Evolutionary conservation across 768 basidiomycete species (phyloP).

Genomic region (Gymnopilus junonius): DNA sequence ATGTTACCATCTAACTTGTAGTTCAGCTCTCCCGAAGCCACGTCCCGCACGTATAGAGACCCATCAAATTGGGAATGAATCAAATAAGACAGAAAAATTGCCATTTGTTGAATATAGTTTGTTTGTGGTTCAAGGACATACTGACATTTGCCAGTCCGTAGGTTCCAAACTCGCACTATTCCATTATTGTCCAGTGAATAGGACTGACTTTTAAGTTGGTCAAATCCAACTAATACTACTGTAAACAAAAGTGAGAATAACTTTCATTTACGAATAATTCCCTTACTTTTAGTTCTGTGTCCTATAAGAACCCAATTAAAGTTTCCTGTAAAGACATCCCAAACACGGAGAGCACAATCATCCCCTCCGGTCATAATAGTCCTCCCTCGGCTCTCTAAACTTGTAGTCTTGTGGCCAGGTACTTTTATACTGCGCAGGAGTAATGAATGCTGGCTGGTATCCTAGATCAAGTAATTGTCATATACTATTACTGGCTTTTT

Average conservation of each 20-base stretch:
- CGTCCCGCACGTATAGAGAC: neutral
- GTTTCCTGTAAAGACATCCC: neutral
- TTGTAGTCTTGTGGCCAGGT: neutral
- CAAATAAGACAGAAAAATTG: neutral
- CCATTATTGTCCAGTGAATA: neutral
- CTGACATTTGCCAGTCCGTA: neutral
- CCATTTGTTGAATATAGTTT: neutral
- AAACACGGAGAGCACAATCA: neutral
- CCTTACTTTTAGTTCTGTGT: neutral
- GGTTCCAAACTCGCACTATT: neutral
- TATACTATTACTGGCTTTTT: neutral
- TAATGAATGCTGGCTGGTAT: neutral
- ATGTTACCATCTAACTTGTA: neutral
- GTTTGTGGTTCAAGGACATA: neutral
- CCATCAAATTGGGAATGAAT: neutral
- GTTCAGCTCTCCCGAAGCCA: neutral
- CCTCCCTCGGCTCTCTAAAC: neutral
- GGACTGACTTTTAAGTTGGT: neutral
- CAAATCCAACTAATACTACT: neutral
- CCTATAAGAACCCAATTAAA: neutral
- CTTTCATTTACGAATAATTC: neutral
- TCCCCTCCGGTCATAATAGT: neutral
- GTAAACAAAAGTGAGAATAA: neutral
- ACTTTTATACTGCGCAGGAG: neutral
- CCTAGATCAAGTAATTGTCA: neutral